These are phyloP conservation scores for Phytophthora constricta DNA, from an alignment of 352 stramenopile genomes.

Conservation along the genomic window DNA sequence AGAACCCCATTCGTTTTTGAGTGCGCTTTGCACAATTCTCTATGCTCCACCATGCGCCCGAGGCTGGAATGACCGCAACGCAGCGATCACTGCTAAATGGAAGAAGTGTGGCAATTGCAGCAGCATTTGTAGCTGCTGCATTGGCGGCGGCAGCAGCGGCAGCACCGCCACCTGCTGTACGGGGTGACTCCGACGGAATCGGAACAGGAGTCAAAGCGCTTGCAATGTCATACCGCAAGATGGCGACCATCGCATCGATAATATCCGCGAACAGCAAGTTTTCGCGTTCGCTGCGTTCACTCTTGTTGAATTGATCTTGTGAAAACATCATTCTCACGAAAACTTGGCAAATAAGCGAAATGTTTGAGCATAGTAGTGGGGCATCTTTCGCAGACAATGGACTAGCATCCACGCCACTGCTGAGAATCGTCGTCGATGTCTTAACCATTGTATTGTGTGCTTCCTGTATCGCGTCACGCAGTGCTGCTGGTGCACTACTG, in stretches of 20 bases:
- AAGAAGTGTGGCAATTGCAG: conserved; percentile 29
- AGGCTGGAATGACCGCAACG: conserved; percentile 50
- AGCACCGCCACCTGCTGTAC: conserved; percentile 12
- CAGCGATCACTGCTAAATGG: conserved; percentile 41
- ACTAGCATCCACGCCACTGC: conserved; percentile 31
- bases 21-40: conserved; percentile 44
- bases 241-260: conserved; percentile 43
- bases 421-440: conserved; percentile 20
- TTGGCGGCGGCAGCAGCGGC: conserved; percentile 31
- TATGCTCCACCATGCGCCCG: conserved; percentile 57
- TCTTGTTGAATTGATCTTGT: conserved; percentile 20
- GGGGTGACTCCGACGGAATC: conserved; percentile 17
- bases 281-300: not conserved
- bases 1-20: conserved; percentile 47
- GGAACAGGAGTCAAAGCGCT: conserved; percentile 21
- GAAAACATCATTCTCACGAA: conserved; percentile 51
- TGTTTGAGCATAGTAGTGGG: conserved; percentile 34
- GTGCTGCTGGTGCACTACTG: conserved; percentile 10
- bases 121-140: conserved; percentile 29
- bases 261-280: conserved; percentile 21
- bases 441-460: conserved; percentile 25
- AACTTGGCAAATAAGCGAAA: conserved; percentile 40
- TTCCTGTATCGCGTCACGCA: conserved; percentile 31
- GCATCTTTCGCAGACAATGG: conserved; percentile 40
- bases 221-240: conserved; percentile 51